Evolutionary conservation across 2,329 filamentous ascomycete species (phyloP).

Genomic region (Scedosporium apiospermum): DNA sequence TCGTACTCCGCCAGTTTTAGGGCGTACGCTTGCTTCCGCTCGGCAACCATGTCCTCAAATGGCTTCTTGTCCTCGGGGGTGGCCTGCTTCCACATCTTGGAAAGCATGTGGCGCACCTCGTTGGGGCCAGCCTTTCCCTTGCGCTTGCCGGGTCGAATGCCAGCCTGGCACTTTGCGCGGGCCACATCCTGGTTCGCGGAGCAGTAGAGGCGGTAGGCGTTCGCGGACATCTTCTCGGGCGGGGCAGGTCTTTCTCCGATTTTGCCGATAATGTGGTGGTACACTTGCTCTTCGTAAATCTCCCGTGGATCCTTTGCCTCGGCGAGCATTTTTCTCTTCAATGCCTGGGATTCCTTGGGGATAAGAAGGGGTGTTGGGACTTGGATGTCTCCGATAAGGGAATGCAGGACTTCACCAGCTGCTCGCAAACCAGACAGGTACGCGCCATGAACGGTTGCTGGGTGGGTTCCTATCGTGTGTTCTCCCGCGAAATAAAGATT

Average conservation of each 20-base stretch:
- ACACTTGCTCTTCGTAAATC: slow-evolving; percentile 45
- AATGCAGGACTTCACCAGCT: slow-evolving; percentile 74
- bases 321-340: slow-evolving; percentile 44
- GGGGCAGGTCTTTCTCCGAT: slow-evolving; percentile 69
- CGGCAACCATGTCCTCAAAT: slow-evolving; percentile 64
- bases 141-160: slow-evolving; percentile 42
- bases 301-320: slow-evolving; percentile 36
- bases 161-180: slow-evolving; percentile 51
- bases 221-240: slow-evolving; percentile 65
- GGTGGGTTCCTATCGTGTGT: slow-evolving; percentile 90
- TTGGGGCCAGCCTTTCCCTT: slow-evolving; percentile 57
- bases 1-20: slow-evolving; percentile 50
- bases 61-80: slow-evolving; percentile 61
- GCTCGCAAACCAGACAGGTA: slow-evolving; percentile 89
- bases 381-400: slow-evolving; percentile 71
- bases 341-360: slow-evolving; percentile 43
- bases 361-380: slow-evolving; percentile 68
- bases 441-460: slow-evolving; percentile 92
- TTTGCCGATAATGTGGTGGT: slow-evolving; percentile 38
- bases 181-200: slow-evolving; percentile 63
- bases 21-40: slow-evolving; percentile 58
- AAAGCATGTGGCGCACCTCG: slow-evolving; percentile 76
- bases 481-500: slow-evolving; percentile 94
- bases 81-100: slow-evolving; percentile 83
- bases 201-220: slow-evolving; percentile 84